Evolutionary conservation across 768 basidiomycete genomes (phyloP).

Genomic region (Suillus variegatus): DNA sequence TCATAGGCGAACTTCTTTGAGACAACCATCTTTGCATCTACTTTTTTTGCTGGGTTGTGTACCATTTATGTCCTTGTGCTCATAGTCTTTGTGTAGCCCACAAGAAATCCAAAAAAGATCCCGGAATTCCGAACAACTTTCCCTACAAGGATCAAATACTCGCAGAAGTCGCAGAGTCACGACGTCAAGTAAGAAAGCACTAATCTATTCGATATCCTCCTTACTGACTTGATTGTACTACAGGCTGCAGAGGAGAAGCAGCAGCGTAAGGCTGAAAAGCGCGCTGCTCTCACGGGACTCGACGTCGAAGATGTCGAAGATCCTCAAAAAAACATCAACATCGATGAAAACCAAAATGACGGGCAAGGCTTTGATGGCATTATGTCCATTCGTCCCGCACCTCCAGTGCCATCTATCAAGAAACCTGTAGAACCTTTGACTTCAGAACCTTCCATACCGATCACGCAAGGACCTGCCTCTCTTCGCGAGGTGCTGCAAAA

Average conservation of each 20-base stretch:
- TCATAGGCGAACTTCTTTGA: not conserved
- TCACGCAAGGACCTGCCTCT: slow-evolving; percentile 28
- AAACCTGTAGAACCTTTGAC: slow-evolving; percentile 1
- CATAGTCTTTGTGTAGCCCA: slow-evolving; percentile 49
- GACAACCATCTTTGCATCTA: not conserved
- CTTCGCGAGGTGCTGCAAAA: slow-evolving; percentile 57
- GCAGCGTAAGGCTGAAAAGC: slow-evolving; percentile 64
- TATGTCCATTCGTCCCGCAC: slow-evolving; percentile 20
- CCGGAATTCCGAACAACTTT: slow-evolving; percentile 90
- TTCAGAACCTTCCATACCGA: slow-evolving; percentile 20
- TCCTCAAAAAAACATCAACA: slow-evolving; percentile 29
- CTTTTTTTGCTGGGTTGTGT: slow-evolving; percentile 7
- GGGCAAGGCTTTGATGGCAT: slow-evolving; percentile 41
- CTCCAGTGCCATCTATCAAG: slow-evolving; percentile 4
- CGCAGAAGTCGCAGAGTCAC: slow-evolving; percentile 84
- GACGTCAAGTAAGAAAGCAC: slow-evolving; percentile 58
- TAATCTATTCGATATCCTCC: not conserved
- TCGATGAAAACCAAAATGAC: slow-evolving; percentile 31
- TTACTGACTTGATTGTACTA: not conserved
- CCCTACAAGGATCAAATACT: slow-evolving; percentile 94
- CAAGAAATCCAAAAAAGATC: slow-evolving; percentile 67
- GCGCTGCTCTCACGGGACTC: slow-evolving; percentile 38
- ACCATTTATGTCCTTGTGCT: slow-evolving; percentile 3
- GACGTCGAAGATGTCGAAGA: slow-evolving; percentile 23
- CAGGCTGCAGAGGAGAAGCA: slow-evolving; percentile 82